phyloP scores from a whole-genome alignment of 2,329 filamentous ascomycete species.

The Phyllosticta citriasiana region DNA sequence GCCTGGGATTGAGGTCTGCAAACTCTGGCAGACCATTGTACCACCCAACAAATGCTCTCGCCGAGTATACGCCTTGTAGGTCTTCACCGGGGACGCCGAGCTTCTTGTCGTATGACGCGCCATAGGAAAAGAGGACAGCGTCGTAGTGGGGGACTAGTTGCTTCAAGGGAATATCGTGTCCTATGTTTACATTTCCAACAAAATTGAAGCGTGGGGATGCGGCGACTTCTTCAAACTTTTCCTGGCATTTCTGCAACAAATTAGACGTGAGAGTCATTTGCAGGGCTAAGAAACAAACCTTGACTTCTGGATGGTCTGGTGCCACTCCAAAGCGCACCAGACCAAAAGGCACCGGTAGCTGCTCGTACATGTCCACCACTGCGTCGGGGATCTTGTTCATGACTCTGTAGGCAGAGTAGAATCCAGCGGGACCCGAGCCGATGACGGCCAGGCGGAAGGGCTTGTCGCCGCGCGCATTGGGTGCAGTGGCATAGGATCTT shows the following conservation, averaged over 20 bases:
- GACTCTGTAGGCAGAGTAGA: slow-evolving; percentile 83
- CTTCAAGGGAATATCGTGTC: slow-evolving; percentile 56
- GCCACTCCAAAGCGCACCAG: slow-evolving; percentile 90
- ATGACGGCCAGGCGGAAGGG: slow-evolving; percentile 76
- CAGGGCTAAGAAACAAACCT: slow-evolving; percentile 45
- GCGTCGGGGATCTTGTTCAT: slow-evolving; percentile 64
- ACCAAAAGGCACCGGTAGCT: slow-evolving; percentile 83
- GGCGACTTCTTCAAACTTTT: slow-evolving; percentile 85
- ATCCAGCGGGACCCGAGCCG: slow-evolving; percentile 89
- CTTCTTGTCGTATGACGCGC: slow-evolving; percentile 71
- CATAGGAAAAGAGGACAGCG: slow-evolving; percentile 85
- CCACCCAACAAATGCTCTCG: slow-evolving; percentile 92
- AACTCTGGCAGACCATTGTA: slow-evolving; percentile 92
- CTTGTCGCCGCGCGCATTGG: slow-evolving; percentile 14
- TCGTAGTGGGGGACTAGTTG: slow-evolving; percentile 75
- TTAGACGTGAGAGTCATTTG: neutral
- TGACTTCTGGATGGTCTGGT: slow-evolving; percentile 97
- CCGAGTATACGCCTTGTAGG: slow-evolving; percentile 70
- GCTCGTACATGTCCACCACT: slow-evolving; percentile 90
- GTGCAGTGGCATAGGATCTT: slow-evolving; percentile 4
- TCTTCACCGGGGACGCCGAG: slow-evolving; percentile 75
- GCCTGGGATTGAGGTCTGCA: slow-evolving; percentile 58
- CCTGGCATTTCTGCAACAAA: slow-evolving; percentile 69
- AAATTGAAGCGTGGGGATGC: slow-evolving; percentile 76
- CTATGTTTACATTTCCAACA: slow-evolving; percentile 78